These are phyloP conservation scores for Geotrichum macrosporum DNA, from an alignment of 1,139 yeast genomes.

Conservation along the genomic window DNA sequence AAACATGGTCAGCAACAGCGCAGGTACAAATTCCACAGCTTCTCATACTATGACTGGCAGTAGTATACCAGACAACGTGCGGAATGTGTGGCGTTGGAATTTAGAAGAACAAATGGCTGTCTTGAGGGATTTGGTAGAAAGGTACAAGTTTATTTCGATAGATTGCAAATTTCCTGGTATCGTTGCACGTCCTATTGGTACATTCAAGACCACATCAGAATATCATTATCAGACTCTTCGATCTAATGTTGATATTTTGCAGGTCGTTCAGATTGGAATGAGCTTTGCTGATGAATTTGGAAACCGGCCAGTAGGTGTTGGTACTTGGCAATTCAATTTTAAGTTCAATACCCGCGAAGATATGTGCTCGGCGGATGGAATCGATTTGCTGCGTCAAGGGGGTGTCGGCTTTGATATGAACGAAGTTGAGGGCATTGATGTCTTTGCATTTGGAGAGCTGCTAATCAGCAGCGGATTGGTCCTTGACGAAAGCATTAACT, in stretches of 20 bases:
- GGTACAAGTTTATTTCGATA: slow-evolving; percentile 62
- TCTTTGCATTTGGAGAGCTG: slow-evolving; percentile 75
- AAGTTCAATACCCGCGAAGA: slow-evolving; percentile 64
- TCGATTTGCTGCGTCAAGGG: slow-evolving; percentile 69
- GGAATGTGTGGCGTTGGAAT: slow-evolving; percentile 79
- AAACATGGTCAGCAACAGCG: slow-evolving; percentile 13
- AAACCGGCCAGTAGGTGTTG: slow-evolving; percentile 62
- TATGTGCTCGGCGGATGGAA: slow-evolving; percentile 78
- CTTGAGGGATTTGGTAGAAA: slow-evolving; percentile 65
- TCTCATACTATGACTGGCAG: slow-evolving; percentile 3
- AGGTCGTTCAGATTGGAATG: slow-evolving; percentile 81
- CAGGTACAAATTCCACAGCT: slow-evolving; percentile 10
- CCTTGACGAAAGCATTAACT: slow-evolving; percentile 64
- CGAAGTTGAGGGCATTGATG: slow-evolving; percentile 73
- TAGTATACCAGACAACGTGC: slow-evolving; percentile 17
- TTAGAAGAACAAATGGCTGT: slow-evolving; percentile 75
- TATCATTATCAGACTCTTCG: slow-evolving; percentile 95
- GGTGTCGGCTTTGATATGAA: slow-evolving; percentile 80
- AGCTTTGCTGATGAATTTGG: slow-evolving; percentile 78
- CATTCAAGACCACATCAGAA: slow-evolving; percentile 82
- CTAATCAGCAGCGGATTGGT: slow-evolving; percentile 83
- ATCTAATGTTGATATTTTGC: slow-evolving; percentile 80
- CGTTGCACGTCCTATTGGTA: slow-evolving; percentile 95
- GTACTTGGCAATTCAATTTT: slow-evolving; percentile 95
- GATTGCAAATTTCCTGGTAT: slow-evolving; percentile 96